Percentiles rank a stretch among this genome's conserved stretches.
Evolutionary conservation across 139 green algal species (phyloP).

Genomic region (Coccomyxa sp.): DNA sequence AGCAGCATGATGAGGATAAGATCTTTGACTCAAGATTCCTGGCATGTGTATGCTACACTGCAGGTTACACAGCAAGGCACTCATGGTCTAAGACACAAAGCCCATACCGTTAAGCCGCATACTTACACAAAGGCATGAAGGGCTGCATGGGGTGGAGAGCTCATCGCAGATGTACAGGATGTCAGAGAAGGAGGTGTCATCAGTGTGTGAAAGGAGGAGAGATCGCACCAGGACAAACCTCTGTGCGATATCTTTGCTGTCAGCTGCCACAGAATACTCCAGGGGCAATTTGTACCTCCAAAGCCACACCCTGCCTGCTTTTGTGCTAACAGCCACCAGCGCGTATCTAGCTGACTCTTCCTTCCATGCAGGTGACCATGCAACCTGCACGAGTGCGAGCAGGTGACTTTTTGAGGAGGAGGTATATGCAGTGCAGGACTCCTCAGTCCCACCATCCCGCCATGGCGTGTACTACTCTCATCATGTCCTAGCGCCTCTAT

Average conservation of each 20-base stretch:
- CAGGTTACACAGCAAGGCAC: no score
- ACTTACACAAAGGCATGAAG: no score
- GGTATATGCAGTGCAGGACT: not conserved
- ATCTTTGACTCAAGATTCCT: no score
- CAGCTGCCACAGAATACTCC: not conserved
- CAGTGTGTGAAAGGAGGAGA: not conserved
- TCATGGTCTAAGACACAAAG: no score
- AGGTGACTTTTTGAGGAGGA: not conserved
- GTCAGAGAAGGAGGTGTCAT: not conserved
- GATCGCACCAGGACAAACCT: constrained; percentile 26
- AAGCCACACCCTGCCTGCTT: constrained; percentile 38
- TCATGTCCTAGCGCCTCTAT: not conserved
- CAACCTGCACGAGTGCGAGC: not conserved
- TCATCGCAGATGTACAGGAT: not conserved
- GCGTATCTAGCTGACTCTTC: not conserved
- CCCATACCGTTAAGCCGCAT: no score
- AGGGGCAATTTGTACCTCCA: constrained; percentile 24
- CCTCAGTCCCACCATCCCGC: not conserved
- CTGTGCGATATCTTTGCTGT: not conserved
- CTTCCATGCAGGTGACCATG: not conserved
- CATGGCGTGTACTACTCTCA: not conserved
- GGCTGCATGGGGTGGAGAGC: no score
- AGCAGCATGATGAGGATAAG: no score
- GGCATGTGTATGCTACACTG: no score
- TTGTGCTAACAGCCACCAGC: constrained; percentile 22